Evolutionary conservation across 257 asterid genomes (phyloP), one percentile per base, ranked within the genome.

Genomic region (Solanum tacnaense): DNA sequence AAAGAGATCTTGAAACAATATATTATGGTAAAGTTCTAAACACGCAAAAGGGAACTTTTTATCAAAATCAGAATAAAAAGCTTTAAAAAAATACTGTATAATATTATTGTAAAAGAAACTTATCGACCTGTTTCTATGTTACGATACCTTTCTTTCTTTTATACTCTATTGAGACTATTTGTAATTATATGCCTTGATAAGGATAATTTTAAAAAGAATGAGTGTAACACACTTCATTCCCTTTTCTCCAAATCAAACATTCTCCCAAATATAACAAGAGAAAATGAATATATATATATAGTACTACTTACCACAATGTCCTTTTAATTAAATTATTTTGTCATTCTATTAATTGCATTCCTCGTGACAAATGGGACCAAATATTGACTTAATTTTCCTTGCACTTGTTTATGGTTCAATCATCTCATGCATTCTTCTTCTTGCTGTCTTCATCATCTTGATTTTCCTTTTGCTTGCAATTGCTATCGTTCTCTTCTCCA

Each of bases 161-260:
- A 46, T 29, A 81, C 67, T 18, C 41, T 29, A 27, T 75, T 21
- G 52, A 36, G 6, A 74, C 9, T 74, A 35, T 74, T 10, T 15
- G 41, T 31, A 15, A 71, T 71, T 74, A 35, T 38, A 75, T 75
- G 49, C 21, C 58, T 1, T 38, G 18, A 78, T 7, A 16, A 7
- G 84, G 38, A 15, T 44, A 46, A 81, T 46, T 44, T 81, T 46
- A 16, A 8, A 49, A 81, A 89, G 89, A 86, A 88, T 90, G 88
- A 90, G 93, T 91, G 49, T 15, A 86, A 84, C 82, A 71, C 49
- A 90, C 90, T 89, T 87, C 90, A 89, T 92, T 83, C 92, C 87
- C 35, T 86, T 88, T 34, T 39, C 85, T 81, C 41, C 85, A 46
- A 87, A 44, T 35, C 86, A 41, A 73, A 72, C 83, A 58, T 87